Evolutionary conservation across 305 asterid species (phyloP).

Genomic region (Rubia balearica): DNA sequence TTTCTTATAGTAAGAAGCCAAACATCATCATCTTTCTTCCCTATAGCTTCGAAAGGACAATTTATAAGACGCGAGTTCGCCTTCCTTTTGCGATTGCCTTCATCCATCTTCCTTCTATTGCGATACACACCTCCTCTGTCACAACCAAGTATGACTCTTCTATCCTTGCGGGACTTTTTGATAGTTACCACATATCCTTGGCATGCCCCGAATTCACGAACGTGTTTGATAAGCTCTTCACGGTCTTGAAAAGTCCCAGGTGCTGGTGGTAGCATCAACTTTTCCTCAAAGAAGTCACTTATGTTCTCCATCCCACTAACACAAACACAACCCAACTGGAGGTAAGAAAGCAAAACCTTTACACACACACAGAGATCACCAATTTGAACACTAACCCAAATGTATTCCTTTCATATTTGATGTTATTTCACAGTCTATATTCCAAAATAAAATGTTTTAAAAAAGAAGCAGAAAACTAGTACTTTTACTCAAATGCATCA

Average conservation of each 20-base stretch:
- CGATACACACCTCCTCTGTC: slow-evolving; percentile 45
- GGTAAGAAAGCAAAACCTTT: slow-evolving; percentile 4
- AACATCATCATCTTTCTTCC: slow-evolving; percentile 40
- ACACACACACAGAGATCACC: background rate
- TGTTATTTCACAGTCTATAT: background rate
- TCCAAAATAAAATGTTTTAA: background rate
- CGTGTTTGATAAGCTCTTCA: slow-evolving; percentile 36
- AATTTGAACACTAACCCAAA: background rate
- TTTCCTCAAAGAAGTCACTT: slow-evolving; percentile 22
- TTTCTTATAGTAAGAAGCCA: slow-evolving; percentile 40
- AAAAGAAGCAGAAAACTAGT: background rate
- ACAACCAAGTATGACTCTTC: slow-evolving; percentile 49
- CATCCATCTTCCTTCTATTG: slow-evolving; percentile 36
- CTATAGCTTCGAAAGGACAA: slow-evolving; percentile 47
- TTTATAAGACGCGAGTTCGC: slow-evolving; percentile 41
- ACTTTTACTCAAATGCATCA: slow-evolving; percentile 1
- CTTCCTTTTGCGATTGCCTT: slow-evolving; percentile 40
- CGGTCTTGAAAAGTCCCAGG: slow-evolving; percentile 43
- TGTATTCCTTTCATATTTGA: background rate
- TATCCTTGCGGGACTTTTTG: slow-evolving; percentile 39
- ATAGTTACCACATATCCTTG: slow-evolving; percentile 45
- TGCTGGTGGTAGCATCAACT: slow-evolving; percentile 38
- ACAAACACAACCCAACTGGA: slow-evolving; percentile 5
- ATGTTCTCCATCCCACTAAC: slow-evolving; percentile 29
- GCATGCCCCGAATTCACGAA: slow-evolving; percentile 38